Base-by-base conservation (phyloP, 192 early-diverging fungal species). In the Spinellus fusiger region DNA sequence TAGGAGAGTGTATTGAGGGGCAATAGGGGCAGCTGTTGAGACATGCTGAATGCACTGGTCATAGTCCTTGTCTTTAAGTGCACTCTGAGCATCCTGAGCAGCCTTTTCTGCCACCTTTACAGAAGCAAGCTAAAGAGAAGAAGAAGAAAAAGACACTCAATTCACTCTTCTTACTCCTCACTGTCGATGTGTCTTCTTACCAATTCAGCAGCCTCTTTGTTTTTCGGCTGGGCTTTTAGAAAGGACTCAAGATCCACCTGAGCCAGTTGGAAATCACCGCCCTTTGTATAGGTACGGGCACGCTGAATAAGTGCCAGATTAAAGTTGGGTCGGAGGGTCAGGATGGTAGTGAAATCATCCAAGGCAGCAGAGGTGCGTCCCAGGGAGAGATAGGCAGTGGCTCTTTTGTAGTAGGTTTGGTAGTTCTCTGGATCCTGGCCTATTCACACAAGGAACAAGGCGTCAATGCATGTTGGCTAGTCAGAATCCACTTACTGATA, bases 321-420 rank as follows among this genome's bases (percentile, higher is more conserved):
- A 74, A 91, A 93, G 63, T 92, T 85, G 0, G 89, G 88, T 66
- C 89, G 92, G 9, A 95, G 66, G 31, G 84, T 65, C 7, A 98
- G 79, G 10, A 88, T 91, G 26, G 78, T 83, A 29, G 81, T 70
- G 71, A 97, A 93, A 73, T 98, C 96, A 15, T 79, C 74, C 1
- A 93, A 59, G 4, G 96, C 96, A 37, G 84, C 79, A 6, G 71
- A 59, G 52, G 80, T 82, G 35, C 84, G 81, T 49, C 88, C 91
- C 26, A 94, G 59, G 20, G 81, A 81, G 38, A 97, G 70, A 47
- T 93, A 86, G 7, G 89, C 87, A 13, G 89, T 85, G 0, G 94
- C 96, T 48, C 94, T 81, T 68, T 89, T 86, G 68, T 88, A 96
- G 75, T 89, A 91, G n/a, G 86, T 86, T 9, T 92, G 65, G 58